Evolutionary conservation across 768 basidiomycete genomes (phyloP), one percentile per base, ranked within the genome.

Genomic region (Melanogaster broomeanus): DNA sequence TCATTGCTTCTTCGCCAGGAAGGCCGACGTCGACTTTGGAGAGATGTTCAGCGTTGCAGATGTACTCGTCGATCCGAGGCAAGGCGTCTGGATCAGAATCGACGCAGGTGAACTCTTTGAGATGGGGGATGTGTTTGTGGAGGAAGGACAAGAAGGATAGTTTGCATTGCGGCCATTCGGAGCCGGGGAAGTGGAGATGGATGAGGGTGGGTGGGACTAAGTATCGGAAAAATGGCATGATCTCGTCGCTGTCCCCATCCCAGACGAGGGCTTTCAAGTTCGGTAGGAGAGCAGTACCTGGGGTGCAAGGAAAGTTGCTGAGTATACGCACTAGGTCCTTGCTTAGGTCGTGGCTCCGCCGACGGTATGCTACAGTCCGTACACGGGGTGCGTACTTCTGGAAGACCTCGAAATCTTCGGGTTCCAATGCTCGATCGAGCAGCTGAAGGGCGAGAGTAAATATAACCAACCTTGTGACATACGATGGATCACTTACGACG

Each of bases 121-220:
- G 37, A n/a, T 31, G 9, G 5, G 53, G 47, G 11, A 41, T 38
- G 18, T 49, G 24, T 9, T 25, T 18, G 6, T 38, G 19, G 37
- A 54, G 53, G 27, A 49, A 54, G 6, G 53, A 49, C n/a, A 49
- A 19, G 35, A 49, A 45, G 21, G 42, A 22, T 11, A 28, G 22
- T 39, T 49, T 54, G 42, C 25, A 45, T 6, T 25, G 24, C 16
- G 47, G 43, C 43, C 53, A 54, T 11, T 3, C 4, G 3, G 41
- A n/a, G 7, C 47, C 47, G 5, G 37, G 6, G 13, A 49, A 38
- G 7, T 40, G 18, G 8, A 54, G 42, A 10, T 21, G 31, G 22
- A 25, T 6, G 5, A 54, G 48, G 16, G 48, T 37, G 24, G 42
- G 47, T 3, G 42, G 47, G 13, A 40, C n/a, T 8, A 51, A 21